Conservation (phyloP, 352 stramenopile species). For the Thraustochytrium striatum region DNA sequence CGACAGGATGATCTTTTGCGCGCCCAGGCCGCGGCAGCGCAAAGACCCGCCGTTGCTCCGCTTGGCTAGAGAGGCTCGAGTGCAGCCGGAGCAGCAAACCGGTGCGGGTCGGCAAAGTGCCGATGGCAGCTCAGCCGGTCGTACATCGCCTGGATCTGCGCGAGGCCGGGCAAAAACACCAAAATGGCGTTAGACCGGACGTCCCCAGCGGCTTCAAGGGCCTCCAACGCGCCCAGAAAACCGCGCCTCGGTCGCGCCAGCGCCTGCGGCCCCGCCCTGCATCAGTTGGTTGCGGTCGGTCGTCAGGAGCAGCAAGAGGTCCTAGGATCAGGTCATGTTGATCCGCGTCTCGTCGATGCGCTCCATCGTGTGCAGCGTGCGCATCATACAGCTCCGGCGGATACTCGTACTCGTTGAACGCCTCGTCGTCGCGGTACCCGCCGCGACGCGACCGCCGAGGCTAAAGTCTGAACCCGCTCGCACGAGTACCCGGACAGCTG, state of each 20-base stretch:
- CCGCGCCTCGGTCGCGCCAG: neutral
- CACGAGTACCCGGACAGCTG: slow-evolving; percentile 49
- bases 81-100: slow-evolving; percentile 79
- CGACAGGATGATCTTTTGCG: slow-evolving; percentile 85
- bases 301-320: slow-evolving; percentile 77
- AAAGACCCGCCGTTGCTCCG: slow-evolving; percentile 90
- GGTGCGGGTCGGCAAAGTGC: slow-evolving; percentile 13
- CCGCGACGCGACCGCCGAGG: neutral
- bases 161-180: slow-evolving; percentile 88
- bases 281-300: slow-evolving; percentile 57
- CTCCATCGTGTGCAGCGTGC: slow-evolving; percentile 59
- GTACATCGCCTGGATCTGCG: slow-evolving; percentile 84
- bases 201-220: neutral
- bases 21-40: slow-evolving; percentile 56
- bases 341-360: slow-evolving; percentile 81
- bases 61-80: slow-evolving; percentile 74
- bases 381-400: neutral
- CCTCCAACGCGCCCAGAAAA: slow-evolving; percentile 7
- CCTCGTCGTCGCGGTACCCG: neutral
- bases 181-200: slow-evolving; percentile 75
- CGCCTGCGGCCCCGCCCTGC: slow-evolving; percentile 37
- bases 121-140: slow-evolving; percentile 62
- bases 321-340: slow-evolving; percentile 87
- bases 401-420: neutral
- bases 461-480: slow-evolving; percentile 29